Evolutionary conservation across 805 yeast species (phyloP), one percentile per base, ranked within the genome.

Genomic region (Myxozyma sirexii): DNA sequence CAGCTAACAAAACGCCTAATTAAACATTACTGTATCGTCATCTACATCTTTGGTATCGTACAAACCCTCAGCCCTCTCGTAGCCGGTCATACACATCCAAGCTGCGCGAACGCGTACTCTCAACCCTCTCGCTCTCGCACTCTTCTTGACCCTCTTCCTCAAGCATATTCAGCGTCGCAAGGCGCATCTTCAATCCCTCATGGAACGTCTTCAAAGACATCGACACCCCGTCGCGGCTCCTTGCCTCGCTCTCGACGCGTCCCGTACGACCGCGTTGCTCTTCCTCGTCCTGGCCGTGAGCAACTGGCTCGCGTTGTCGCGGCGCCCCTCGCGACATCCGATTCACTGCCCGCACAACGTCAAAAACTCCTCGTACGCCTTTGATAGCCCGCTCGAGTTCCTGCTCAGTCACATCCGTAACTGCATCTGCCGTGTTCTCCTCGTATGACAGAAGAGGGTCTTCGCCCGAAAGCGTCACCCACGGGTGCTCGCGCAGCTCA

Each of bases 401-500:
- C 43, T 70, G 76, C 51, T 72, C 76, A 29, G 77, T 73, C 51
- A 75, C 69, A 15, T 45, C 51, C 31, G 70, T 69, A 12, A 68
- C 67, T 41, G 56, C 61, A 13, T 57, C 71, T 2, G 70, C 68
- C 10, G 69, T 70, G 65, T 77, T 77, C 54, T 75, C 78, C 33
- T 73, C 76, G 15, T 50, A 37, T 2, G 74, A 59, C 6, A 76
- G 67, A 47, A 77, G 69, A 21, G 49, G 56, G 60, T 76, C 79
- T 6, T 60, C 61, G 15, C 75, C 76, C 29, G 62, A 27, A 37
- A 67, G 63, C 3, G 78, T 76, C 33, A 82, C 79, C 74, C 94
- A 90, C 1, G 88, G 86, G 72, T 93, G 97, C 13, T 72, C 74
- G 39, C 92, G 88, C 52, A 91, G 83, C 38, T 86, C 89, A 17